These are phyloP conservation scores for Tubosaeta brunneosetosa DNA, from an alignment of 768 basidiomycete genomes.

Conservation along the genomic window DNA sequence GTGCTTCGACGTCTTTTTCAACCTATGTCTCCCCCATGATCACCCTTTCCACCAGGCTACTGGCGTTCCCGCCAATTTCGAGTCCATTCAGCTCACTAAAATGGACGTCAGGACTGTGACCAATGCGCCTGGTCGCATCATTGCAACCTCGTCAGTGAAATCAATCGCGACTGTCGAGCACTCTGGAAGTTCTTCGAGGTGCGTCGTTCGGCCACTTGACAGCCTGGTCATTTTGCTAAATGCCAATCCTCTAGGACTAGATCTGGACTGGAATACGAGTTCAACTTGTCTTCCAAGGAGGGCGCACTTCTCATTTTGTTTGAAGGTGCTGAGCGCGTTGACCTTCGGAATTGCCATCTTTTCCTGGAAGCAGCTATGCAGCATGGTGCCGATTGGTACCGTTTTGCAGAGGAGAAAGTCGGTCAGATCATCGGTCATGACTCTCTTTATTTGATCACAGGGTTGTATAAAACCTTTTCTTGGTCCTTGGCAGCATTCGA, in stretches of 20 bases:
- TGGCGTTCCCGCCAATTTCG: constrained; percentile 27
- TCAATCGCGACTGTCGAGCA: background rate
- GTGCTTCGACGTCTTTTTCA: too few species aligned
- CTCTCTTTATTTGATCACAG: constrained; percentile 27
- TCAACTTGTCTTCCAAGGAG: too few species aligned
- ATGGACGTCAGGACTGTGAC: constrained; percentile 1
- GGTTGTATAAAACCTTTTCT: constrained; percentile 5
- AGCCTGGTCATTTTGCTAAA: too few species aligned
- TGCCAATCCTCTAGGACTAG: too few species aligned
- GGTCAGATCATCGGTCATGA: constrained; percentile 19
- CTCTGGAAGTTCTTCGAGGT: background rate
- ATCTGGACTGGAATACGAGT: too few species aligned
- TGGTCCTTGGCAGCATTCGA: too few species aligned
- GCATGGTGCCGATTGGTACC: constrained; percentile 8
- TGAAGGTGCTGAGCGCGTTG: constrained; percentile 21
- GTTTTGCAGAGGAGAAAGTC: background rate
- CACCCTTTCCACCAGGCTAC: constrained; percentile 14
- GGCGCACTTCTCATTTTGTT: constrained; percentile 28
- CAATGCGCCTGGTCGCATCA: constrained; percentile 5
- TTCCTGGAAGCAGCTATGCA: constrained; percentile 17
- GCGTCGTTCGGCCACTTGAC: background rate
- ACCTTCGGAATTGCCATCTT: constrained; percentile 15
- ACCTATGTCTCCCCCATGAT: constrained; percentile 1
- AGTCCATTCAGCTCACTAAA: constrained; percentile 10
- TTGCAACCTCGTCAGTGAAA: constrained; percentile 5